These are phyloP conservation scores for Nidula microcarpa DNA, from an alignment of 768 basidiomycete species.

Conservation along the genomic window DNA sequence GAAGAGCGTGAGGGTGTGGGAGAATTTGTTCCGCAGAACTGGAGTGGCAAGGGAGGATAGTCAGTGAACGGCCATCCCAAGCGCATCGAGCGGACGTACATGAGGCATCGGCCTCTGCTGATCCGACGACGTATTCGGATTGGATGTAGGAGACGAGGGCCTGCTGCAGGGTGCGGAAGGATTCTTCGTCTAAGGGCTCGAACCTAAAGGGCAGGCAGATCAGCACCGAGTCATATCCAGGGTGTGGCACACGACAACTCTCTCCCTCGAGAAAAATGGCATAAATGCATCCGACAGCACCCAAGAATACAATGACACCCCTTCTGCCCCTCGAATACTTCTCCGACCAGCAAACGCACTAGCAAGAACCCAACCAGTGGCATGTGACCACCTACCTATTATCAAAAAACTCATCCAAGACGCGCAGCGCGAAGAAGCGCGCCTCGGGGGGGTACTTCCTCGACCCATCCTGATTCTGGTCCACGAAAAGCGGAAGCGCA, in stretches of 20 bases:
- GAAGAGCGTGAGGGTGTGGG: constrained; percentile 84
- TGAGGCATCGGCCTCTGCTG: constrained; percentile 75
- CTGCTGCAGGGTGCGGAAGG: constrained; percentile 71
- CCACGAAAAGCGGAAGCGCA: constrained; percentile 72
- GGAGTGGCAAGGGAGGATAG: constrained; percentile 6
- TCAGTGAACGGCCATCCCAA: not conserved
- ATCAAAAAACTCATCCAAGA: constrained; percentile 81
- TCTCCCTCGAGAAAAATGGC: not conserved
- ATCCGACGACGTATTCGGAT: constrained; percentile 83
- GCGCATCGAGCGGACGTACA: constrained; percentile 51
- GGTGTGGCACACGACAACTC: not conserved
- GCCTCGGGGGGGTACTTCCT: constrained; percentile 69
- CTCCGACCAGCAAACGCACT: not conserved
- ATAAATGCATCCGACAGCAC: not conserved
- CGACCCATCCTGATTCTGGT: constrained; percentile 52
- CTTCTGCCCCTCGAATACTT: not conserved
- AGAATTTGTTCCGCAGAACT: constrained; percentile 96
- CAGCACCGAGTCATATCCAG: not conserved
- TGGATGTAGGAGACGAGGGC: constrained; percentile 80
- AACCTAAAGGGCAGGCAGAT: constrained; percentile 33
- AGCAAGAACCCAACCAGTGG: not conserved
- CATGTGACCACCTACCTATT: constrained; percentile 56
- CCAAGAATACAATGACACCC: not conserved
- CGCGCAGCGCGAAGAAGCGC: constrained; percentile 76
- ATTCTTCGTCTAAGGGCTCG: constrained; percentile 64